Evolutionary conservation across 2,329 filamentous ascomycete genomes (phyloP), one percentile per base, ranked within the genome.

Genomic region (Pseudocercospora fuligena): DNA sequence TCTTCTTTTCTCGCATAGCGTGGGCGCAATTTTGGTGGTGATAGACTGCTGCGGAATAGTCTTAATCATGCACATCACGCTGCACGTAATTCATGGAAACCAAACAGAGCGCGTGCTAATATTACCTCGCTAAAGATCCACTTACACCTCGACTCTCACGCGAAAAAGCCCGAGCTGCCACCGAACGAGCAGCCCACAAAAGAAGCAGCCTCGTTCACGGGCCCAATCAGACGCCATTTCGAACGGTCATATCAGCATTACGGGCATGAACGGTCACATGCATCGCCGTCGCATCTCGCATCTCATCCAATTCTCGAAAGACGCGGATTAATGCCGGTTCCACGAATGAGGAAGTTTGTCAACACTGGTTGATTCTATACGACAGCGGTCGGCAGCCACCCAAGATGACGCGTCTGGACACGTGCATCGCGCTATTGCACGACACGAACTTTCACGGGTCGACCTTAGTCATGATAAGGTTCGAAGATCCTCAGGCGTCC

Each of bases 271-370:
- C 43, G 65, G 65, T 51, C 58, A 59, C 51, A 61, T 62, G 19
- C 65, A 67, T 21, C 65, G 36, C 25, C 61, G 61, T n/a, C 63
- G 61, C 25, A 61, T 67, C n/a, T 64, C 65, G 25, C 61, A 66
- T 40, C 49, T 66, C 31, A 56, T 67, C 21, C 61, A 58, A 5
- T 67, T 64, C 47, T 66, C 64, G 1, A 58, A 60, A 36, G 65
- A 64, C 25, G 61, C 57, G 19, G 65, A 67, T 64, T 64, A 53
- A 61, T 19, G n/a, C 29, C 12, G 51, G 25, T 31, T 19, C 51
- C 14, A 33, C 23, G 27, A 56, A 33, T 31, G 51, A 56, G 51
- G 51, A 56, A 27, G 25, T 33, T 56, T 31, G 27, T 56, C 51
- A 31, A 31, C 51, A 56, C 16, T 29, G 51, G 27, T 16, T 19